Evolutionary conservation across 2,329 filamentous ascomycete species (phyloP).

Genomic region (Fusarium denticulatum): DNA sequence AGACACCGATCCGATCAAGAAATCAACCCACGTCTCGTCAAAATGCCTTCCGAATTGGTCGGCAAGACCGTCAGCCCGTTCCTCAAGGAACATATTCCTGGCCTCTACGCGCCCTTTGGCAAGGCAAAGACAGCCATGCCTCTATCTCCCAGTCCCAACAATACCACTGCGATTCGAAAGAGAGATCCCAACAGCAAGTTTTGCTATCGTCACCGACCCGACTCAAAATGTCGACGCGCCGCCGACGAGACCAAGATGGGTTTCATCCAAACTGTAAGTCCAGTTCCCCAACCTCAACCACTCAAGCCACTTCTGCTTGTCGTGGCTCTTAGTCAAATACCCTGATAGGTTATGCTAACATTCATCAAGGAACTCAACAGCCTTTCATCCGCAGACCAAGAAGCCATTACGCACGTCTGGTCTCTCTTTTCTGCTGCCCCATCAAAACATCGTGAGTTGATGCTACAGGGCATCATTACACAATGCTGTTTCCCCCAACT

Average conservation of each 20-base stretch:
- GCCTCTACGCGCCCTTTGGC: slow-evolving; percentile 84
- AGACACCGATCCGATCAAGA: slow-evolving; percentile 61
- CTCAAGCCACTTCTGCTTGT: not conserved
- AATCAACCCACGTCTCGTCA: slow-evolving; percentile 60
- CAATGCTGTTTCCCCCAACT: slow-evolving; percentile 98
- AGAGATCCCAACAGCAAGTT: slow-evolving; percentile 83
- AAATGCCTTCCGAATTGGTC: slow-evolving; percentile 73
- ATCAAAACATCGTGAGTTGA: slow-evolving; percentile 91
- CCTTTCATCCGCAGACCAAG: slow-evolving; percentile 85
- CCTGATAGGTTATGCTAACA: not conserved
- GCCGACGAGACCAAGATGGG: slow-evolving; percentile 98
- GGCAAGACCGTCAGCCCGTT: slow-evolving; percentile 87
- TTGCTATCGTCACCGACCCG: slow-evolving; percentile 94
- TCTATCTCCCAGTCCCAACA: slow-evolving; percentile 18
- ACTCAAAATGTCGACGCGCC: slow-evolving; percentile 91
- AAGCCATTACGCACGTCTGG: slow-evolving; percentile 97
- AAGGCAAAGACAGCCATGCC: slow-evolving; percentile 55
- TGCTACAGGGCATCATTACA: slow-evolving; percentile 94
- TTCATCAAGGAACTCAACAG: slow-evolving; percentile 76
- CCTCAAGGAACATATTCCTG: slow-evolving; percentile 88
- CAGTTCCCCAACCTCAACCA: not conserved
- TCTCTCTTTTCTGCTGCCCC: slow-evolving; percentile 96
- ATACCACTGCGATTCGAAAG: slow-evolving; percentile 47
- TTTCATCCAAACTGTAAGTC: slow-evolving; percentile 82
- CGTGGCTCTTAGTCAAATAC: not conserved